Evolutionary conservation across 1,284 basidiomycete genomes (phyloP).

Genomic region (Prillingera fragicola): DNA sequence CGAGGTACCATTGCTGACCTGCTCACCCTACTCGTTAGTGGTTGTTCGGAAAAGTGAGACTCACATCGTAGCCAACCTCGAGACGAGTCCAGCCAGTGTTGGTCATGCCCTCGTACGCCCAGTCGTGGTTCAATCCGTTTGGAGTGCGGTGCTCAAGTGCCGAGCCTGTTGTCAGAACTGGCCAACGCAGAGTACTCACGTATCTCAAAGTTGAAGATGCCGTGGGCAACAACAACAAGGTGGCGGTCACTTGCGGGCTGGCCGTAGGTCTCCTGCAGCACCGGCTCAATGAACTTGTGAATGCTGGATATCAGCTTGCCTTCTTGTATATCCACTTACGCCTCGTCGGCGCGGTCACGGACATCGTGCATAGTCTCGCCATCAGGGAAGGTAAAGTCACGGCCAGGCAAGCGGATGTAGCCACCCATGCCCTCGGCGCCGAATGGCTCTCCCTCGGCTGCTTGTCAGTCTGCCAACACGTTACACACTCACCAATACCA

Average conservation of each 20-base stretch:
- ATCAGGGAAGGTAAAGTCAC: slow-evolving; percentile 35
- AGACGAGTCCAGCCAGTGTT: slow-evolving; percentile 52
- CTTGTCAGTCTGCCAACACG: background rate
- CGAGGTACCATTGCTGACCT: background rate
- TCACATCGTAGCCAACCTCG: slow-evolving; percentile 45
- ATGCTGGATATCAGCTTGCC: slow-evolving; percentile 32
- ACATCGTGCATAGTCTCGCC: slow-evolving; percentile 48
- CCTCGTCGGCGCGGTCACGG: slow-evolving; percentile 38
- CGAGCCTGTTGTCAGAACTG: background rate
- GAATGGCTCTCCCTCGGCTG: slow-evolving; percentile 41
- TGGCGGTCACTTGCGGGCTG: slow-evolving; percentile 22
- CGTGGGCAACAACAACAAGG: slow-evolving; percentile 47
- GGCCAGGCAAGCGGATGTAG: slow-evolving; percentile 34
- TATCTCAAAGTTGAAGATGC: slow-evolving; percentile 49
- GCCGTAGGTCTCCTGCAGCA: slow-evolving; percentile 28
- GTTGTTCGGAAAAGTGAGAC: slow-evolving; percentile 1
- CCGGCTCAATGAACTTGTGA: slow-evolving; percentile 39
- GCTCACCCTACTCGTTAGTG: slow-evolving; percentile 4
- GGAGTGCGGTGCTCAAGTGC: slow-evolving; percentile 39
- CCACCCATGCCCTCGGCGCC: slow-evolving; percentile 27
- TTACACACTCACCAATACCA: slow-evolving; percentile 32
- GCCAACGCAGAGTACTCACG: slow-evolving; percentile 23
- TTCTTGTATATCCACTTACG: too few species aligned
- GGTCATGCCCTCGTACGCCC: slow-evolving; percentile 49
- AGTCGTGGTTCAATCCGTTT: slow-evolving; percentile 36